Percentiles rank a stretch among this genome's conserved stretches.
phyloP scores from a whole-genome alignment of 1,139 yeast species.

The Entelexis paramagnoliae region DNA sequence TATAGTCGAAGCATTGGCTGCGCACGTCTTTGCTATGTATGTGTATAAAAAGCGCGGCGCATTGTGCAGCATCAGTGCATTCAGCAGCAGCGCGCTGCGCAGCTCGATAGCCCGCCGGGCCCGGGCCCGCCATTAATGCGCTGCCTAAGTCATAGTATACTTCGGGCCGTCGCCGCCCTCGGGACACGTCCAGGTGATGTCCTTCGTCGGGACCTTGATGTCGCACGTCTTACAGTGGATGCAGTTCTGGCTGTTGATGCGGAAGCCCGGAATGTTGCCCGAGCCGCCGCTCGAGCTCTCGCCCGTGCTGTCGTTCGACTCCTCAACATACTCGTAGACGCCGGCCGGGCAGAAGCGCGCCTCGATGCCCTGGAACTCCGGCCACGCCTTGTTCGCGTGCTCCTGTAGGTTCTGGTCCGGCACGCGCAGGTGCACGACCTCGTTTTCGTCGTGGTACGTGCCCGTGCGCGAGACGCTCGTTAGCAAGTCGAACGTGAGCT shows the following conservation, averaged over 20 bases:
- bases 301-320: neutral
- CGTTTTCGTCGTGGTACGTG: constrained; percentile 90
- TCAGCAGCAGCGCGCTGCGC: too few relatives aligned
- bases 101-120: too few relatives aligned
- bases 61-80: too few relatives aligned
- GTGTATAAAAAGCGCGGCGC: too few relatives aligned
- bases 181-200: constrained; percentile 89
- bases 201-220: constrained; percentile 90
- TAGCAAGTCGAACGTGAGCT: constrained; percentile 74
- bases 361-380: constrained; percentile 76
- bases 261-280: constrained; percentile 51
- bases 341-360: constrained; percentile 96
- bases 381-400: constrained; percentile 61
- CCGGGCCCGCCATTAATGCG: too few relatives aligned
- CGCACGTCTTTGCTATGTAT: too few relatives aligned
- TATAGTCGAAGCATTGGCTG: too few relatives aligned
- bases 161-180: constrained; percentile 99
- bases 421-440: constrained; percentile 74
- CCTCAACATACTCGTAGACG: constrained; percentile 78
- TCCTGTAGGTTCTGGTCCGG: constrained; percentile 55
- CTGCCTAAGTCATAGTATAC: constrained; percentile 51
- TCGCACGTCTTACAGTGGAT: constrained; percentile 98
- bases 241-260: constrained; percentile 91
- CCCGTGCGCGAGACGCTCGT: constrained; percentile 95
- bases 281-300: constrained; percentile 16